phyloP scores from a whole-genome alignment of 805 yeast genomes.

The Kuraishia molischiana region DNA sequence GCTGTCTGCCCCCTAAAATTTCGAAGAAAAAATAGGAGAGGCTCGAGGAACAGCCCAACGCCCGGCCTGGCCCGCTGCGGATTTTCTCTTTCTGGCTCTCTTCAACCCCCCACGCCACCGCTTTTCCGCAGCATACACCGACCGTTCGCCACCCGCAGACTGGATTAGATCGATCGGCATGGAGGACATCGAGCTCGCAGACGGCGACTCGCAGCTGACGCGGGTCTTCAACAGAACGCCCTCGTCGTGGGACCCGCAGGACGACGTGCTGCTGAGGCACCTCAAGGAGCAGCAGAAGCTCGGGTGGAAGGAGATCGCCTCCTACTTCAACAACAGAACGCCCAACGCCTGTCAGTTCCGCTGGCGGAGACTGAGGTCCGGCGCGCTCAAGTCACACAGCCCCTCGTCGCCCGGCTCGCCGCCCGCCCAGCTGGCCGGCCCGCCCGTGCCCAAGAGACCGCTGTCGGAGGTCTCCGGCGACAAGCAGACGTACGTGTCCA shows the following conservation, averaged over 20 bases:
- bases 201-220: conserved; percentile 2
- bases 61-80: too few species aligned
- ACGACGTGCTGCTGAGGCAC: conserved; percentile 60
- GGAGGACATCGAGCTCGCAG: too few species aligned
- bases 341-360: conserved; percentile 87
- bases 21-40: too few species aligned
- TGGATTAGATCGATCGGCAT: too few species aligned
- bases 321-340: conserved; percentile 68
- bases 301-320: conserved; percentile 85
- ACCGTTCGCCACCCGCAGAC: too few species aligned
- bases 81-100: too few species aligned
- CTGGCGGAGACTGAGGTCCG: conserved; percentile 63
- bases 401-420: conserved; percentile 9
- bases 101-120: too few species aligned
- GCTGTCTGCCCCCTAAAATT: too few species aligned
- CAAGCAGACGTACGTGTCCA: background rate
- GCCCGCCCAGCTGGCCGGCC: background rate
- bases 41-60: too few species aligned
- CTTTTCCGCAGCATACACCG: too few species aligned
- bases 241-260: conserved; percentile 67
- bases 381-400: conserved; percentile 22
- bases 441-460: background rate
- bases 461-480: background rate
- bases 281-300: conserved; percentile 73
- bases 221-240: conserved; percentile 8